These are phyloP conservation scores for Boletus coffeatus DNA, from an alignment of 1,284 basidiomycete genomes.

Conservation along the genomic window DNA sequence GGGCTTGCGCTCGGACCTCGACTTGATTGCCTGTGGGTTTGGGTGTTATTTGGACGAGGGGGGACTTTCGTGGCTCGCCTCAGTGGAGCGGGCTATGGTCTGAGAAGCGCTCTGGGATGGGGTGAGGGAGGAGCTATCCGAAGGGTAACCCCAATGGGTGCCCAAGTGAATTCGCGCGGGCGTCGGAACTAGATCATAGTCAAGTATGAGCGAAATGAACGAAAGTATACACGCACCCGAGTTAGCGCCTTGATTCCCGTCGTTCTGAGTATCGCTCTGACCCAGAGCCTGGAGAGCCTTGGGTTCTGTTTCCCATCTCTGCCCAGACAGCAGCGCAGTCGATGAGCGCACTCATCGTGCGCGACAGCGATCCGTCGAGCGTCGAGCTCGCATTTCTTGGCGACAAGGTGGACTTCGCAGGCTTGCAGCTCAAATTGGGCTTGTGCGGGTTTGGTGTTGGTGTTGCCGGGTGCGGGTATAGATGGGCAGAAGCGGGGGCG, in stretches of 20 bases:
- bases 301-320: too few relatives aligned
- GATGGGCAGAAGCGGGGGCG: conserved; percentile 11
- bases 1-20: neutral
- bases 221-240: neutral
- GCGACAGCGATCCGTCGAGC: conserved; percentile 33
- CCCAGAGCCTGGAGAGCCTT: too few relatives aligned
- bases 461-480: too few relatives aligned
- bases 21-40: neutral
- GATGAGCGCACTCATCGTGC: conserved; percentile 3
- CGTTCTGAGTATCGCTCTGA: too few relatives aligned
- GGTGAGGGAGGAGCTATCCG: conserved; percentile 47
- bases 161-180: neutral
- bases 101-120: conserved; percentile 68
- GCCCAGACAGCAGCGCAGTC: too few relatives aligned
- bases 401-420: too few relatives aligned
- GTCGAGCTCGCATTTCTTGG: too few relatives aligned
- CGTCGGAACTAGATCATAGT: neutral
- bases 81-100: conserved; percentile 14
- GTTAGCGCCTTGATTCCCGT: too few relatives aligned
- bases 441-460: too few relatives aligned
- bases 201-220: neutral
- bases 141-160: conserved; percentile 25
- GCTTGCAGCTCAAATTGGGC: too few relatives aligned
- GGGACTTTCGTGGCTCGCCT: conserved; percentile 13
- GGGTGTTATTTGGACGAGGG: neutral